A percentile compares a stretch with the other conserved stretches of the same genome.
Conservation (phyloP, 208 protist species). For the Leptomonas pyrrhocoris region DNA sequence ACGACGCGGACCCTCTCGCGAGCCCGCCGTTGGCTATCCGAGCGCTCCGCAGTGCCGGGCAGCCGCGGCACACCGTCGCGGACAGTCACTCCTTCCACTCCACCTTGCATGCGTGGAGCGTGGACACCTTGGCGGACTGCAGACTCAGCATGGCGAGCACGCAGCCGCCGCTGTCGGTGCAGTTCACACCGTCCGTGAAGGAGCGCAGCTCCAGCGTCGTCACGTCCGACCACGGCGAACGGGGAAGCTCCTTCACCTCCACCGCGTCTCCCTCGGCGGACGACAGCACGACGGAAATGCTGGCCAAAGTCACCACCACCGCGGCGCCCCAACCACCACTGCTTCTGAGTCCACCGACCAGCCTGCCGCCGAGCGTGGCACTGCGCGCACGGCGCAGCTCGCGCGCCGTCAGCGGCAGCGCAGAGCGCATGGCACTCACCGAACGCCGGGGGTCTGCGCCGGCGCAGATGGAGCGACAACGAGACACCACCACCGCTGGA, state of each 20-base stretch:
- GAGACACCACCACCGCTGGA: background rate
- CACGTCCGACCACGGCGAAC: conserved; percentile 5
- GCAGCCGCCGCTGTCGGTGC: conserved; percentile 9
- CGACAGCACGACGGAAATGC: background rate
- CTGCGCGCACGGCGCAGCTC: conserved; percentile 12
- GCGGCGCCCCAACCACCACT: too few relatives aligned
- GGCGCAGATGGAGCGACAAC: background rate
- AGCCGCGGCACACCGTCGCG: conserved; percentile 1
- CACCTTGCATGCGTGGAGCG: conserved; percentile 16
- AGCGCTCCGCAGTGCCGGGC: background rate
- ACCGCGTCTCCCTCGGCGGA: background rate
- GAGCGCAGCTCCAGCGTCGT: conserved; percentile 21
- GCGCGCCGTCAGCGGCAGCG: conserved; percentile 4
- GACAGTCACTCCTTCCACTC: conserved; percentile 10
- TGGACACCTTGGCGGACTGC: conserved; percentile 8
- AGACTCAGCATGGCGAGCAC: conserved; percentile 21
- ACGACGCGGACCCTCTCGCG: conserved; percentile 1
- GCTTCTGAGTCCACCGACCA: background rate
- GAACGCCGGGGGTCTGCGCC: conserved; percentile 6
- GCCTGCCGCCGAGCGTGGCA: background rate
- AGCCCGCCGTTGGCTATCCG: background rate
- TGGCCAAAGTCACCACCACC: background rate
- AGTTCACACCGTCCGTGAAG: conserved; percentile 3
- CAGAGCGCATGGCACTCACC: background rate
- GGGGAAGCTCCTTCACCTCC: background rate